Conservation (phyloP, 2,329 filamentous ascomycete genomes). For the Zarea fungicola region DNA sequence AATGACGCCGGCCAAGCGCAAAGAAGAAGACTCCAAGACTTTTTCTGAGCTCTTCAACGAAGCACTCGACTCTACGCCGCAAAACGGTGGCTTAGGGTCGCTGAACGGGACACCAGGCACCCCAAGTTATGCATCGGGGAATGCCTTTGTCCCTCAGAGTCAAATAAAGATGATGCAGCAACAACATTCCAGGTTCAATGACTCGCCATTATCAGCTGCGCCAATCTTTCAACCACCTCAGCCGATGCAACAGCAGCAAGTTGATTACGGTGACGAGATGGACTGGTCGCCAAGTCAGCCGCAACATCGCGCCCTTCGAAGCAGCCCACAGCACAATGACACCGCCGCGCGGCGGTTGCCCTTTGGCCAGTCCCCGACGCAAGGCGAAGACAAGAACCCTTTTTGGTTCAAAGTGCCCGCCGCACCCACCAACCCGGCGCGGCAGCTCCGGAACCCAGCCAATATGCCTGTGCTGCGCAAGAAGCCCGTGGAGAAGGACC, state of each 20-base stretch:
- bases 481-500: conserved; percentile 39
- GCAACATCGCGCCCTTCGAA: conserved; percentile 51
- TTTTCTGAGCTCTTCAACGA: conserved; percentile 38
- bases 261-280: conserved; percentile 56
- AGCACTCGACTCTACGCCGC: conserved; percentile 24
- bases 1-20: conserved; percentile 21
- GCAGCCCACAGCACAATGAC: conserved; percentile 24
- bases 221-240: conserved; percentile 15
- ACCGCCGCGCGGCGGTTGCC: conserved; percentile 32
- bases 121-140: conserved; percentile 1
- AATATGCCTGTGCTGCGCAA: conserved; percentile 48
- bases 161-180: conserved; percentile 16
- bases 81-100: conserved; percentile 9
- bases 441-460: conserved; percentile 56
- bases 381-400: conserved; percentile 39
- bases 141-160: conserved; percentile 8
- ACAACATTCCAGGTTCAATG: conserved; percentile 1
- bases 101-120: conserved; percentile 4
- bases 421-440: conserved; percentile 62
- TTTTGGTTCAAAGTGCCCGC: conserved; percentile 69
- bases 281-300: conserved; percentile 64
- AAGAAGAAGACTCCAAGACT: conserved; percentile 31
- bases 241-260: conserved; percentile 16
- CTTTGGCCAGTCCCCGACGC: conserved; percentile 42
- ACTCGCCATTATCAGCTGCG: background rate